Conservation (phyloP, 2,329 filamentous ascomycete species). For the Rosellinia necatrix region DNA sequence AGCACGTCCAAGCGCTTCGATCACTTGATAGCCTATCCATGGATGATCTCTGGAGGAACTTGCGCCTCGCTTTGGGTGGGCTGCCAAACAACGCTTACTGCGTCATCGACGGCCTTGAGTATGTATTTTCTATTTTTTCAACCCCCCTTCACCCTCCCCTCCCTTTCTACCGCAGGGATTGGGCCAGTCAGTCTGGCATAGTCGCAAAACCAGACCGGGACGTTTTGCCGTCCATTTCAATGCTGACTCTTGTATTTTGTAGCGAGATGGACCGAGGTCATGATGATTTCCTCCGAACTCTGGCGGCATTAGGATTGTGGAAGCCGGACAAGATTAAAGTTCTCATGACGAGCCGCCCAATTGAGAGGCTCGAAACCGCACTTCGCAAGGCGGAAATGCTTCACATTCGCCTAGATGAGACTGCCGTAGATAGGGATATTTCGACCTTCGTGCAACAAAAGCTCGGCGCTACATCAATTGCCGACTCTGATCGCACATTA, state of each 20-base stretch:
- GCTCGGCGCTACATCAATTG: background rate
- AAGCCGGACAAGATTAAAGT: conserved; percentile 8
- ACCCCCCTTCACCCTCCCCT: background rate
- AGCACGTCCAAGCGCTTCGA: conserved; percentile 5
- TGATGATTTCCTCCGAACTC: conserved; percentile 6
- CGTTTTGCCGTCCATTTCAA: background rate
- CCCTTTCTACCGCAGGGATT: too few species aligned
- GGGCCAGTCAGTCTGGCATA: too few species aligned
- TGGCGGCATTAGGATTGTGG: conserved; percentile 14
- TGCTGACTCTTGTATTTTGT: background rate
- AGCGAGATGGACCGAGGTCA: conserved; percentile 17
- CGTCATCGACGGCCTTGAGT: conserved; percentile 33
- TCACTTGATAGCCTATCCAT: conserved; percentile 27
- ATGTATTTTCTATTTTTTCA: background rate
- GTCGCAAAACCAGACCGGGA: background rate
- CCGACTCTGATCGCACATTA: conserved; percentile 18
- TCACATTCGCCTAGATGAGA: conserved; percentile 45
- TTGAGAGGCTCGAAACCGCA: conserved; percentile 5
- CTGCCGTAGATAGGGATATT: conserved; percentile 47
- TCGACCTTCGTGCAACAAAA: conserved; percentile 41
- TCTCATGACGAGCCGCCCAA: conserved; percentile 10
- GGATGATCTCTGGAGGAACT: conserved; percentile 39
- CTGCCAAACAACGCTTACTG: conserved; percentile 41
- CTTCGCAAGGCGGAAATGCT: conserved; percentile 37
- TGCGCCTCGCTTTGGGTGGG: conserved; percentile 33